Conservation (phyloP, 495 filamentous ascomycete genomes). For the Parachaetomium inaequale region DNA sequence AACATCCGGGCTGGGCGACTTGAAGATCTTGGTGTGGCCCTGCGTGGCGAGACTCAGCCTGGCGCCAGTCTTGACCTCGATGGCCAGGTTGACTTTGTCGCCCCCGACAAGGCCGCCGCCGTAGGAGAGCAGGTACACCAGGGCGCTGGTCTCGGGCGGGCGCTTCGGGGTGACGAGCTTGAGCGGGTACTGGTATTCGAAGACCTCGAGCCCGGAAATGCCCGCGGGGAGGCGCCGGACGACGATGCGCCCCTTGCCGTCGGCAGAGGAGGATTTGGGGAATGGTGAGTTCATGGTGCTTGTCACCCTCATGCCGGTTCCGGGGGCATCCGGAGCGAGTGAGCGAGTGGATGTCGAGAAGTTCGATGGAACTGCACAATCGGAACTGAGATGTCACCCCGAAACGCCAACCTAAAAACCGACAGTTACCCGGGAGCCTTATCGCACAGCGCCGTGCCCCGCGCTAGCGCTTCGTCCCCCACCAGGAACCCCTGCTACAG, state of each 20-base stretch:
- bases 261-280: constrained; percentile 61
- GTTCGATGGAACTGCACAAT: background rate
- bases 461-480: constrained; percentile 5
- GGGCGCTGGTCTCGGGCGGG: constrained; percentile 53
- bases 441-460: constrained; percentile 10
- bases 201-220: constrained; percentile 64
- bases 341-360: background rate
- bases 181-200: constrained; percentile 89
- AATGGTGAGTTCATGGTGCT: constrained; percentile 57
- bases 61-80: constrained; percentile 60
- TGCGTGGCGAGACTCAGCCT: constrained; percentile 85
- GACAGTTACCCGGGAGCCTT: constrained; percentile 8
- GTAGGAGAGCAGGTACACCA: constrained; percentile 85
- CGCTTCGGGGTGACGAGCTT: constrained; percentile 76
- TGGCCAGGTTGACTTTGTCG: constrained; percentile 69
- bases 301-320: constrained; percentile 21
- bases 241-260: constrained; percentile 75
- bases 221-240: constrained; percentile 68
- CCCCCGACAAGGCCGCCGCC: constrained; percentile 88
- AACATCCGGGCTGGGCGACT: constrained; percentile 54
- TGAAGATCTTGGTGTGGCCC: constrained; percentile 95
- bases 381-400: background rate
- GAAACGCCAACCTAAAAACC: background rate
- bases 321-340: background rate
- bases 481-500: constrained; percentile 3